These are phyloP conservation scores for Termitomyces sp. DNA, from an alignment of 768 basidiomycete species.

Conservation along the genomic window DNA sequence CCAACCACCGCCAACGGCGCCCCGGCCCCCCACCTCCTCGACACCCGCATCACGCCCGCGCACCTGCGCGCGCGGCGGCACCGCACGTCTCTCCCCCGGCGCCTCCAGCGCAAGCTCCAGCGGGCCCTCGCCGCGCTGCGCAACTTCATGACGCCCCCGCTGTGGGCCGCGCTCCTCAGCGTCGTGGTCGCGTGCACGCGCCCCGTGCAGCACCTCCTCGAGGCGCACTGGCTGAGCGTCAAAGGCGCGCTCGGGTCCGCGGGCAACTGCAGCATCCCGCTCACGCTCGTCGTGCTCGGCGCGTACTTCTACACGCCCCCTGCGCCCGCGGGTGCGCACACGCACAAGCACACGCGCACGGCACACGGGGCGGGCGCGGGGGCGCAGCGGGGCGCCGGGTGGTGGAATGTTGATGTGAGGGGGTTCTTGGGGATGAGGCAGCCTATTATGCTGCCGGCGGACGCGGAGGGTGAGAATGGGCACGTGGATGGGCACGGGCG, in stretches of 20 bases:
- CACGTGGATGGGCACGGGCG: not conserved
- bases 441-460: slow-evolving; percentile 2
- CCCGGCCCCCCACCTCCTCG: not conserved
- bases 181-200: slow-evolving; percentile 72
- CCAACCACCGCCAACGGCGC: not conserved
- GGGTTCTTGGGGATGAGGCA: slow-evolving; percentile 34
- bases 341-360: not conserved
- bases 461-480: slow-evolving; percentile 5
- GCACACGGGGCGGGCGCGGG: not conserved
- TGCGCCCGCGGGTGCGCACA: not conserved
- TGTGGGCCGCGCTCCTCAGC: slow-evolving; percentile 74
- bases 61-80: not conserved
- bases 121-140: slow-evolving; percentile 38
- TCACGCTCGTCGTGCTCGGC: slow-evolving; percentile 89
- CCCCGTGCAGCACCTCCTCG: slow-evolving; percentile 69
- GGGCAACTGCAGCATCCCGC: slow-evolving; percentile 78
- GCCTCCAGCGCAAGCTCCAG: slow-evolving; percentile 19
- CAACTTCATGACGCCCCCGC: slow-evolving; percentile 84
- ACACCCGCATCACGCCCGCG: not conserved
- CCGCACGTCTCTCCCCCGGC: slow-evolving; percentile 6
- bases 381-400: not conserved
- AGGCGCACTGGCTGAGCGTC: slow-evolving; percentile 56
- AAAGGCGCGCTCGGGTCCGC: slow-evolving; percentile 62
- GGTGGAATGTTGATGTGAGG: slow-evolving; percentile 24
- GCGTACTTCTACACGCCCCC: slow-evolving; percentile 72